These are phyloP conservation scores for Cytospora mali DNA, from an alignment of 2,329 filamentous ascomycete genomes.

Conservation along the genomic window DNA sequence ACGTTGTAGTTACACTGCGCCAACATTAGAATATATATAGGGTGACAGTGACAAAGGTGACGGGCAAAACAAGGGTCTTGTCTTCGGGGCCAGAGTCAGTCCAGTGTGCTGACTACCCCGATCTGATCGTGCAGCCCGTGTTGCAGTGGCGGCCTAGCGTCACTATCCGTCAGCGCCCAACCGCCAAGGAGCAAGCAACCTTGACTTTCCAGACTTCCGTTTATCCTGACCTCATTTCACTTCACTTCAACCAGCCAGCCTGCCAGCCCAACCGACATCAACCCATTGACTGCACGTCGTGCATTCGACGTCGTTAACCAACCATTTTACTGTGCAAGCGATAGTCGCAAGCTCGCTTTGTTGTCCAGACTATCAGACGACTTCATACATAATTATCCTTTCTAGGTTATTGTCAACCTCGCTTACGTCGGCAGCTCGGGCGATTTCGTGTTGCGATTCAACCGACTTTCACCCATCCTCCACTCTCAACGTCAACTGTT, in stretches of 20 bases:
- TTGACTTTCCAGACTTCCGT: neutral
- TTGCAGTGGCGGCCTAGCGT: neutral
- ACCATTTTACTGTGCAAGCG: slow-evolving; percentile 15
- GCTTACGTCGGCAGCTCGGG: slow-evolving; percentile 18
- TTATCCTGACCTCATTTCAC: neutral
- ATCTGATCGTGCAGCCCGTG: neutral
- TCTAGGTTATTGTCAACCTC: slow-evolving; percentile 18
- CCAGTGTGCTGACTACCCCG: neutral
- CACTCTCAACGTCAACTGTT: neutral
- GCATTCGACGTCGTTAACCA: slow-evolving; percentile 7
- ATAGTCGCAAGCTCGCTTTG: slow-evolving; percentile 2
- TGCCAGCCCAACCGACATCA: too few relatives aligned
- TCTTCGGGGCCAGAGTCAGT: neutral
- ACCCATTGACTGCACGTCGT: neutral
- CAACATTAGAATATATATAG: neutral
- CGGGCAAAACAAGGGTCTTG: neutral
- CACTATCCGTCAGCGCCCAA: neutral
- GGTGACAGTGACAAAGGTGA: neutral
- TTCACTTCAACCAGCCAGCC: neutral
- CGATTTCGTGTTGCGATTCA: slow-evolving; percentile 7
- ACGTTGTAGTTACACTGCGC: neutral
- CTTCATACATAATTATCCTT: slow-evolving; percentile 17
- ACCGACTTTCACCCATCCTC: neutral
- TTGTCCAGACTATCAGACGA: neutral
- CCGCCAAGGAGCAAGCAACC: neutral